Conservation (phyloP, 768 basidiomycete genomes). For the Filobasidium floriforme region DNA sequence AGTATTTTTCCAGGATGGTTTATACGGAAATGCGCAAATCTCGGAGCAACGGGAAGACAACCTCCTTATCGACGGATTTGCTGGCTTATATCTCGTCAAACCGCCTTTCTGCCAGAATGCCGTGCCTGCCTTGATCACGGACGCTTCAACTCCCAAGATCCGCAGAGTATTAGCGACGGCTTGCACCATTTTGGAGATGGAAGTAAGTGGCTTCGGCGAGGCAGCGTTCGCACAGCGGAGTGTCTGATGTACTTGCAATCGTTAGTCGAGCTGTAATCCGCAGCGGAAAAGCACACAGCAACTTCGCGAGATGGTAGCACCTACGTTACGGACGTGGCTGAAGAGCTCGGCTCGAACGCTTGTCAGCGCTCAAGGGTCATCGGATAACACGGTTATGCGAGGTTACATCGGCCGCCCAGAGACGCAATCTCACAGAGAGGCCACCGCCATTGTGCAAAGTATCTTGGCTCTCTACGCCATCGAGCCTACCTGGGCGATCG, state of each 20-base stretch:
- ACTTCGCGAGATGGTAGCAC: conserved; percentile 5
- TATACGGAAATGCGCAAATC: conserved; percentile 7
- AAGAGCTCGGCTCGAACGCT: not conserved
- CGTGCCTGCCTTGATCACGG: conserved; percentile 5
- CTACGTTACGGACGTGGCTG: not conserved
- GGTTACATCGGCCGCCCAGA: conserved; percentile 3
- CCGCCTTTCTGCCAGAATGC: conserved; percentile 4
- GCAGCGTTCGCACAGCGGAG: not conserved
- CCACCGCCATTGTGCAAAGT: not conserved
- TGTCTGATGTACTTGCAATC: not conserved
- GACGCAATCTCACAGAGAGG: not conserved
- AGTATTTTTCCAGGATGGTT: conserved; percentile 5
- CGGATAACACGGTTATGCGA: not conserved
- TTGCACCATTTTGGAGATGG: not conserved
- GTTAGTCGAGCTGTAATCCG: not conserved
- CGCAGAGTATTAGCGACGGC: not conserved
- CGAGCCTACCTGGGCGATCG: conserved; percentile 16
- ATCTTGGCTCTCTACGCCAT: conserved; percentile 11
- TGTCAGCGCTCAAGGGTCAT: not conserved
- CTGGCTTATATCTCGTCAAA: conserved; percentile 5
- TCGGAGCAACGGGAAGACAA: conserved; percentile 14
- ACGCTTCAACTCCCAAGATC: not conserved
- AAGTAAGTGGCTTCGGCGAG: not conserved
- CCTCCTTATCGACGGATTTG: conserved; percentile 17
- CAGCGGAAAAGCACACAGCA: conserved; percentile 2